Conservation (phyloP, 768 basidiomycete genomes). For the Strobilomyces confusus region DNA sequence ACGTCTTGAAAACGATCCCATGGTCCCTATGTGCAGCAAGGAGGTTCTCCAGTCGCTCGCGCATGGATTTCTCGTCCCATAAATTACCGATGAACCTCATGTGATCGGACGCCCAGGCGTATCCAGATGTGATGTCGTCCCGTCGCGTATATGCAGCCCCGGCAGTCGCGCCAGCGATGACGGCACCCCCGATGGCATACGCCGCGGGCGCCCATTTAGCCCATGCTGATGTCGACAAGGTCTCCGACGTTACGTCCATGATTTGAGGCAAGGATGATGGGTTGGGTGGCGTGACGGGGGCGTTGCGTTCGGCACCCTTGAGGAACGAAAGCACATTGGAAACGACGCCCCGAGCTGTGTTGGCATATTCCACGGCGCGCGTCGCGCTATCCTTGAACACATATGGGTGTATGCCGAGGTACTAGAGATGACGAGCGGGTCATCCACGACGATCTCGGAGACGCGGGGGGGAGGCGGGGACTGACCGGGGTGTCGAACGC, state of each 20-base stretch:
- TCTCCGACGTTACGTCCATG: conserved; percentile 26
- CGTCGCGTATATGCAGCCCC: conserved; percentile 81
- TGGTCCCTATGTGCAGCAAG: conserved; percentile 55
- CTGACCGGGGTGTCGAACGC: conserved; percentile 90
- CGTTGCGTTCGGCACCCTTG: conserved; percentile 38
- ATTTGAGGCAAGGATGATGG: conserved; percentile 25
- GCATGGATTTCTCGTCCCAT: conserved; percentile 72
- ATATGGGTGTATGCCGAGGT: conserved; percentile 79
- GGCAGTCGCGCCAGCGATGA: conserved; percentile 79
- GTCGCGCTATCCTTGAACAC: conserved; percentile 83
- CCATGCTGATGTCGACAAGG: conserved; percentile 41
- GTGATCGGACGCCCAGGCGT: conserved; percentile 79
- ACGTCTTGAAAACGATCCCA: conserved; percentile 74
- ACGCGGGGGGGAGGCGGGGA: conserved; percentile 2
- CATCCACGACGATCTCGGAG: not conserved
- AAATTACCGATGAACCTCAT: conserved; percentile 84
- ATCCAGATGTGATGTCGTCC: conserved; percentile 67
- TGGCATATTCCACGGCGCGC: conserved; percentile 68
- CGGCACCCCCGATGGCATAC: conserved; percentile 67
- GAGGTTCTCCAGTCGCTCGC: conserved; percentile 57
- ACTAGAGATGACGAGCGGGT: conserved; percentile 43
- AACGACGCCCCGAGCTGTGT: conserved; percentile 59
- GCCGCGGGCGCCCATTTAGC: conserved; percentile 65
- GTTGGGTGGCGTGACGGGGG: conserved; percentile 24
- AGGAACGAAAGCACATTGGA: conserved; percentile 57